Percentiles rank a stretch among this genome's conserved stretches.
Conservation (phyloP, 1,284 basidiomycete species). For the Naganishia sp. region DNA sequence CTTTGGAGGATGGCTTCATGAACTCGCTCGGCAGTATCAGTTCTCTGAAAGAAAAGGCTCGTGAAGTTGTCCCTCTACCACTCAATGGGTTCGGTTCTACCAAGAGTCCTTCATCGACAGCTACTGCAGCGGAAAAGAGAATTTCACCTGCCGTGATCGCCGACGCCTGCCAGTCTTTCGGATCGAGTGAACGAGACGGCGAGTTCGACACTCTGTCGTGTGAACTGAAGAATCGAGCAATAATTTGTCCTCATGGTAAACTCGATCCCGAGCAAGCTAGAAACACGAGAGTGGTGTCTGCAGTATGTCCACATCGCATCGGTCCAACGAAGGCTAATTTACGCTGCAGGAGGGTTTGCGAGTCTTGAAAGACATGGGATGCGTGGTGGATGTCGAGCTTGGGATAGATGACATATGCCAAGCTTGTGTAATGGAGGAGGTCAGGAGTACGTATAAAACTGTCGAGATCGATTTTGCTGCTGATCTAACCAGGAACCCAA, state of each 20-base stretch:
- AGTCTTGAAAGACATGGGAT: slow-evolving; percentile 16
- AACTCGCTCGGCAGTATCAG: too few relatives aligned
- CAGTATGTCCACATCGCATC: slow-evolving; percentile 1
- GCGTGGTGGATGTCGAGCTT: slow-evolving; percentile 5
- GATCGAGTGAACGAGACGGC: background rate
- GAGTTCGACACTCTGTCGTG: background rate
- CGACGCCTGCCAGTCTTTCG: too few relatives aligned
- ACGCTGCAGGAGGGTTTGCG: slow-evolving; percentile 6
- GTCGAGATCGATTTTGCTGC: background rate
- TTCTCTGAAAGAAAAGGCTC: too few relatives aligned
- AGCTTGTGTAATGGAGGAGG: slow-evolving; percentile 20
- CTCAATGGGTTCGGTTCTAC: background rate
- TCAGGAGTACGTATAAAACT: background rate
- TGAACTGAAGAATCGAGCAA: slow-evolving; percentile 3
- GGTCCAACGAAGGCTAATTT: background rate
- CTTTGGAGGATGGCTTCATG: too few relatives aligned
- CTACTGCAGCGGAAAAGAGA: background rate
- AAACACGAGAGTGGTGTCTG: slow-evolving; percentile 20
- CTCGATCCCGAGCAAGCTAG: slow-evolving; percentile 15
- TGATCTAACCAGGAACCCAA: background rate
- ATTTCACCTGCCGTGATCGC: too few relatives aligned
- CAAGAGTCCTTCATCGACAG: background rate
- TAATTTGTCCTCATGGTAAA: slow-evolving; percentile 24
- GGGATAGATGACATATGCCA: slow-evolving; percentile 20
- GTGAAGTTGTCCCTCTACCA: background rate